phyloP scores from a whole-genome alignment of 2,329 filamentous ascomycete genomes.

The Shiraia bambusicola region DNA sequence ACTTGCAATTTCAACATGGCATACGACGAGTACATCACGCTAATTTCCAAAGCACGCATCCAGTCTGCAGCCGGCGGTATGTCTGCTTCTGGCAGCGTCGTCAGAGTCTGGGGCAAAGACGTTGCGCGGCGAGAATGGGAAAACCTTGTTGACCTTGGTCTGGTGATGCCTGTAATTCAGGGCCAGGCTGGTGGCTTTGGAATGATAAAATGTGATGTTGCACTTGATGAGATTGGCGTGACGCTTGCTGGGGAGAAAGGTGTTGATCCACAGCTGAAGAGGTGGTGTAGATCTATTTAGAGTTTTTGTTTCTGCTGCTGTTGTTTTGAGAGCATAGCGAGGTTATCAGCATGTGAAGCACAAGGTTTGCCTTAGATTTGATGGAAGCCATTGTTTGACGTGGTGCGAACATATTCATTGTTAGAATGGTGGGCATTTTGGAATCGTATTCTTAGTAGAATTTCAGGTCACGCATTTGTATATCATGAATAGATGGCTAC shows the following conservation, averaged over 20 bases:
- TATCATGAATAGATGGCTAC: no score
- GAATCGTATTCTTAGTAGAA: no score
- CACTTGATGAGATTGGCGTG: slow-evolving; percentile 73
- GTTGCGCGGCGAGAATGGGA: slow-evolving; percentile 77
- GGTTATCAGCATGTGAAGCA: not conserved
- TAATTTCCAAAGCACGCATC: slow-evolving; percentile 73
- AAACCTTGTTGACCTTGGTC: slow-evolving; percentile 64
- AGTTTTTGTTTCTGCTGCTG: not conserved
- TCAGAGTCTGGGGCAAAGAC: slow-evolving; percentile 72
- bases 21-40: slow-evolving; percentile 78
- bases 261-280: slow-evolving; percentile 58
- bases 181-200: slow-evolving; percentile 33
- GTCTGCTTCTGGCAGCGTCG: slow-evolving; percentile 62
- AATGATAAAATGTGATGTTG: slow-evolving; percentile 71
- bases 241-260: slow-evolving; percentile 48
- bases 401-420: no score
- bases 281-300: slow-evolving; percentile 75
- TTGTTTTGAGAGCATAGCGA: slow-evolving; percentile 5
- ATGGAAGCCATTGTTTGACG: no score
- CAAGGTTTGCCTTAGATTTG: no score
- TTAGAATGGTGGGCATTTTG: no score
- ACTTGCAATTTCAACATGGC: slow-evolving; percentile 82
- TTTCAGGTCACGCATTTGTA: no score
- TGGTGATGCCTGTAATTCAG: slow-evolving; percentile 62
- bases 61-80: slow-evolving; percentile 69